Conservation (phyloP, 345 rosid genomes). For the Bretschneidera sinensis region DNA sequence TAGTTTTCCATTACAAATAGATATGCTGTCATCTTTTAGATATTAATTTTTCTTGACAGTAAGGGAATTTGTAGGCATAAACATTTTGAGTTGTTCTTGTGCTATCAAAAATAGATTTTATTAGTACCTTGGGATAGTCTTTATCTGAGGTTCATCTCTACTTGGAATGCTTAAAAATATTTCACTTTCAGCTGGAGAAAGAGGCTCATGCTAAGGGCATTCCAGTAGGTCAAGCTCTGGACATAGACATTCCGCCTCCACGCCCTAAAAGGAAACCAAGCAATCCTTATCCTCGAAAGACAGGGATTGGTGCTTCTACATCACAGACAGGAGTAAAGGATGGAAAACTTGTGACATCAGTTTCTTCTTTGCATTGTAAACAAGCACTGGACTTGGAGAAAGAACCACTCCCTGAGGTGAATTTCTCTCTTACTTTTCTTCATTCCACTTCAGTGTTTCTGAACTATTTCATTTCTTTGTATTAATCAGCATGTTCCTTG, state of each 20-base stretch:
- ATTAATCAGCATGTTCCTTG: constrained; percentile 18
- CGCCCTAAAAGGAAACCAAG: constrained; percentile 92
- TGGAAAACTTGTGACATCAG: constrained; percentile 40
- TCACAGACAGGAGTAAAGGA: constrained; percentile 37
- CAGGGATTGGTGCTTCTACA: constrained; percentile 28
- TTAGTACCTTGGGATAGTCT: neutral
- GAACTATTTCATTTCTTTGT: neutral
- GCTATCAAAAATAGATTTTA: neutral
- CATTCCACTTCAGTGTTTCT: constrained; percentile 6
- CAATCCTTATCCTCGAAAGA: constrained; percentile 95
- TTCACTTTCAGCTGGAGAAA: constrained; percentile 75
- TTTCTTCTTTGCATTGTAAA: constrained; percentile 42
- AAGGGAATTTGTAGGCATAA: too few species aligned
- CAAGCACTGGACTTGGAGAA: constrained; percentile 60
- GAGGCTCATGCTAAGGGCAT: constrained; percentile 85
- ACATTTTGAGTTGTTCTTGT: neutral
- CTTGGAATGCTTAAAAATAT: constrained; percentile 1
- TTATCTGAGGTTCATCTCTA: neutral
- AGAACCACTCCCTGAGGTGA: constrained; percentile 58
- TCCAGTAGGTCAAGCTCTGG: constrained; percentile 63
- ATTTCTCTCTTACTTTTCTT: constrained; percentile 4
- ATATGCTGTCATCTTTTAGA: too few species aligned
- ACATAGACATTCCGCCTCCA: constrained; percentile 94
- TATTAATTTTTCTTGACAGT: too few species aligned
- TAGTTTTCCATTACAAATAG: too few species aligned